These are phyloP conservation scores for Leccinum pellstonianum DNA, from an alignment of 768 basidiomycete genomes.

Conservation along the genomic window DNA sequence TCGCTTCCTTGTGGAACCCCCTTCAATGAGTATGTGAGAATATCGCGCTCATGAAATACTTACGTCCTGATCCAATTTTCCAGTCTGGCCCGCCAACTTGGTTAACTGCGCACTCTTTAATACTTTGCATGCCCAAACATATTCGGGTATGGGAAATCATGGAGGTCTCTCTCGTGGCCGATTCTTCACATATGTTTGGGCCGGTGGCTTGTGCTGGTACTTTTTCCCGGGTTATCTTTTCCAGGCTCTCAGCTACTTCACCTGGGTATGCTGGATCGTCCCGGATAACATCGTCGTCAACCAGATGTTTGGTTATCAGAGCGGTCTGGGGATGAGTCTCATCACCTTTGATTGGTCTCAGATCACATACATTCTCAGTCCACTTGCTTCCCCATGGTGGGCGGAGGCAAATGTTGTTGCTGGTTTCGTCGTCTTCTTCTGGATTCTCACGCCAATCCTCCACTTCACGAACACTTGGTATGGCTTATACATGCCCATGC, in stretches of 20 bases:
- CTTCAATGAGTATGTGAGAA: constrained; percentile 55
- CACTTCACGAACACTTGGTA: constrained; percentile 40
- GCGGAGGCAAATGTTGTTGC: constrained; percentile 38
- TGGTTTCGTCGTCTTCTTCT: constrained; percentile 39
- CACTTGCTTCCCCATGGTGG: constrained; percentile 36
- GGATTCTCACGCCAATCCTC: constrained; percentile 29
- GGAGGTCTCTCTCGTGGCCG: constrained; percentile 51
- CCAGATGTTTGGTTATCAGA: constrained; percentile 67
- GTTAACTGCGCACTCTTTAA: constrained; percentile 75
- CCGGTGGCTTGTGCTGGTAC: constrained; percentile 45
- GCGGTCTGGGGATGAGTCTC: constrained; percentile 65
- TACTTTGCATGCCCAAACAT: constrained; percentile 62
- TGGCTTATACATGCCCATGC: constrained; percentile 39
- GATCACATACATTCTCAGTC: constrained; percentile 57
- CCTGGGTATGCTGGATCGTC: constrained; percentile 64
- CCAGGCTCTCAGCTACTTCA: constrained; percentile 61
- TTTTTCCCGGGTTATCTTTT: constrained; percentile 76
- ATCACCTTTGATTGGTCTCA: constrained; percentile 82
- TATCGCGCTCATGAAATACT: not conserved
- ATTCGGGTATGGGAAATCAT: constrained; percentile 42
- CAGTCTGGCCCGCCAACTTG: constrained; percentile 73
- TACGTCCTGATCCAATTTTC: constrained; percentile 22
- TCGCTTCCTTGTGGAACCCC: constrained; percentile 62
- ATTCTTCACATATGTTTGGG: constrained; percentile 50
- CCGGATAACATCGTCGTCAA: constrained; percentile 70